Percentiles rank a stretch among this genome's conserved stretches.
phyloP scores from a whole-genome alignment of 768 basidiomycete species.

The Cystofilobasidium capitatum region DNA sequence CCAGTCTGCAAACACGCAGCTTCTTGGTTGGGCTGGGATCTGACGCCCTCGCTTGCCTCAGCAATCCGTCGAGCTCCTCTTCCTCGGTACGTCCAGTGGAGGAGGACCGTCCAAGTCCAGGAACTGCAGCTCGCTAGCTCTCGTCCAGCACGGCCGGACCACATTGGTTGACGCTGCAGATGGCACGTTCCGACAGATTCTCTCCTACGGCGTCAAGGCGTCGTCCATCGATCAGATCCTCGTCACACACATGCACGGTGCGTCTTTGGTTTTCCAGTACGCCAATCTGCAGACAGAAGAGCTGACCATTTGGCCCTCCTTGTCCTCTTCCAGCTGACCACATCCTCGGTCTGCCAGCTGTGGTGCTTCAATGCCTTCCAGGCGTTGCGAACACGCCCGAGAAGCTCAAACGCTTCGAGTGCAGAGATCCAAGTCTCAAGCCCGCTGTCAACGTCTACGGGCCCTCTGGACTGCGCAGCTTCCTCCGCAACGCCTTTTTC shows the following conservation, averaged over 20 bases:
- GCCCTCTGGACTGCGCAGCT: slow-evolving; percentile 63
- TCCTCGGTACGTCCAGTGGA: slow-evolving; percentile 67
- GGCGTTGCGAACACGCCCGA: slow-evolving; percentile 44
- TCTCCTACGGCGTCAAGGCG: slow-evolving; percentile 53
- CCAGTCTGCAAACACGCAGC: neutral
- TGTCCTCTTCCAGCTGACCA: slow-evolving; percentile 51
- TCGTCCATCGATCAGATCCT: slow-evolving; percentile 64
- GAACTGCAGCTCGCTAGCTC: slow-evolving; percentile 64
- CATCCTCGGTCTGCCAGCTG: slow-evolving; percentile 60
- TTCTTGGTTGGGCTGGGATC: too few species aligned
- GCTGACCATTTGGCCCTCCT: neutral
- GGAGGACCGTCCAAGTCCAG: slow-evolving; percentile 64
- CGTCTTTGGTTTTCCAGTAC: too few species aligned
- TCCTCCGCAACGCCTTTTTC: slow-evolving; percentile 60
- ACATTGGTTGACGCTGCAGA: slow-evolving; percentile 77
- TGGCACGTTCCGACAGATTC: slow-evolving; percentile 64
- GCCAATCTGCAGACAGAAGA: too few species aligned
- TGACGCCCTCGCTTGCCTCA: neutral
- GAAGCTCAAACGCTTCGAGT: slow-evolving; percentile 10
- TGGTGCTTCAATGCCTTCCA: slow-evolving; percentile 58
- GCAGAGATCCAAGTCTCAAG: slow-evolving; percentile 31
- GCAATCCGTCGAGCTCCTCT: slow-evolving; percentile 35
- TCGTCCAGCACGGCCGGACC: slow-evolving; percentile 50
- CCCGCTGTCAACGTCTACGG: slow-evolving; percentile 65
- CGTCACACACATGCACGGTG: slow-evolving; percentile 77